These are phyloP conservation scores for Dimocarpus longan DNA, from an alignment of 345 rosid species.

Conservation along the genomic window DNA sequence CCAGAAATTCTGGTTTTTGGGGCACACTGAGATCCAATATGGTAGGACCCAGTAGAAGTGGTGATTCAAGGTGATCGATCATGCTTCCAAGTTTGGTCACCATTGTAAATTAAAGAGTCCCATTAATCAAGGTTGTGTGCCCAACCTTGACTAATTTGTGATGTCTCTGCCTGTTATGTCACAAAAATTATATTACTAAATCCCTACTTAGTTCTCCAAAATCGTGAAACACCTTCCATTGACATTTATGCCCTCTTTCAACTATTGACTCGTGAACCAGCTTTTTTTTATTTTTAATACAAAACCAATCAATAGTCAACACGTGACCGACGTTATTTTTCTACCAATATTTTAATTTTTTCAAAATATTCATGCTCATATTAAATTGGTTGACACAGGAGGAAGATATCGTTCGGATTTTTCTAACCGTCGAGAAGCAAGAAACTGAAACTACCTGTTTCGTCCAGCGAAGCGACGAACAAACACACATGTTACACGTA, in stretches of 20 bases:
- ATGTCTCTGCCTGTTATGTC: too few species aligned
- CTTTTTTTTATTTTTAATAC: not conserved
- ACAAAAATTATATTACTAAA: too few species aligned
- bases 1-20: not conserved
- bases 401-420: constrained; percentile 26
- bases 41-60: not conserved
- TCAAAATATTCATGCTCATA: not conserved
- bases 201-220: not conserved
- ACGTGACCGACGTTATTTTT: not conserved
- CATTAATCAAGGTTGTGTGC: not conserved
- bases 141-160: not conserved
- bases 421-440: constrained; percentile 32
- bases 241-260: not conserved
- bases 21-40: too few species aligned
- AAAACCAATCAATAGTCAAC: not conserved
- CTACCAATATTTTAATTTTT: not conserved
- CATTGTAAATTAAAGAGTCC: not conserved
- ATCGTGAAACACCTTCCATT: not conserved
- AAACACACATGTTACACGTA: constrained; percentile 20
- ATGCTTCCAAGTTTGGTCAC: not conserved
- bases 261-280: constrained; percentile 19
- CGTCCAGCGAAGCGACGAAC: constrained; percentile 26
- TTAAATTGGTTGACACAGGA: constrained; percentile 18
- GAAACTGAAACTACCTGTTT: constrained; percentile 21
- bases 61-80: not conserved